These are phyloP conservation scores for Fusarium continuum DNA, from an alignment of 2,329 filamentous ascomycete genomes.

Conservation along the genomic window DNA sequence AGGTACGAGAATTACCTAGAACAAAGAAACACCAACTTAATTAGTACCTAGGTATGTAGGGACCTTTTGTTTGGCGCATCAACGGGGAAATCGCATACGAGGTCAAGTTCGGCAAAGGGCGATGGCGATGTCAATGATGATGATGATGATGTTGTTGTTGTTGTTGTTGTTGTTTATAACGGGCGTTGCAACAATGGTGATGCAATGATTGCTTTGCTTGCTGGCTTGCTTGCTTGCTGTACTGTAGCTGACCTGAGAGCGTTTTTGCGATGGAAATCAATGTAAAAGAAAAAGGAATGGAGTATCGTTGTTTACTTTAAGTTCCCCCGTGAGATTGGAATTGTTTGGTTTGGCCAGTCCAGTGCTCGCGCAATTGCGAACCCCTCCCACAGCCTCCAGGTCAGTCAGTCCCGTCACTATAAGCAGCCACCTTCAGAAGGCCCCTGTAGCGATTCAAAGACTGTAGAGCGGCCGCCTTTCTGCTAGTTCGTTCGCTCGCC, in stretches of 20 bases:
- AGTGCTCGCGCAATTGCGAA: not conserved
- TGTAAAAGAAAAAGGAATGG: no score
- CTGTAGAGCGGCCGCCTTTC: not conserved
- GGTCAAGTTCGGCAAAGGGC: not conserved
- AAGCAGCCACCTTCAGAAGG: not conserved
- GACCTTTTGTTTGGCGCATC: constrained; percentile 8
- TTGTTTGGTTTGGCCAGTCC: constrained; percentile 12
- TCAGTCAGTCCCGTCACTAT: not conserved
- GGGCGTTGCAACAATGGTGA: constrained; percentile 21
- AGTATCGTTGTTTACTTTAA: constrained; percentile 34
- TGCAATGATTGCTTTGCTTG: no score
- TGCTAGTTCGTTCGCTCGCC: constrained; percentile 6
- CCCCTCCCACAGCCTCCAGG: not conserved
- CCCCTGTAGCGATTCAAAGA: not conserved
- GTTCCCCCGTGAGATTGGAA: constrained; percentile 4
- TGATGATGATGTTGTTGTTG: not conserved
- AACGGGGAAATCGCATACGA: not conserved
- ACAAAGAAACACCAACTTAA: constrained; percentile 10
- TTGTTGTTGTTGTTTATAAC: constrained; percentile 17
- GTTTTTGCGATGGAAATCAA: constrained; percentile 2
- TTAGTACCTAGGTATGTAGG: no score
- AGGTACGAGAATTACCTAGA: not conserved
- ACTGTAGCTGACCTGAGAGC: not conserved
- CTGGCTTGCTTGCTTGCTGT: not conserved
- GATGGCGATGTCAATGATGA: not conserved